These are phyloP conservation scores for Lachnum nothofagi DNA, from an alignment of 2,329 filamentous ascomycete genomes.

Conservation along the genomic window DNA sequence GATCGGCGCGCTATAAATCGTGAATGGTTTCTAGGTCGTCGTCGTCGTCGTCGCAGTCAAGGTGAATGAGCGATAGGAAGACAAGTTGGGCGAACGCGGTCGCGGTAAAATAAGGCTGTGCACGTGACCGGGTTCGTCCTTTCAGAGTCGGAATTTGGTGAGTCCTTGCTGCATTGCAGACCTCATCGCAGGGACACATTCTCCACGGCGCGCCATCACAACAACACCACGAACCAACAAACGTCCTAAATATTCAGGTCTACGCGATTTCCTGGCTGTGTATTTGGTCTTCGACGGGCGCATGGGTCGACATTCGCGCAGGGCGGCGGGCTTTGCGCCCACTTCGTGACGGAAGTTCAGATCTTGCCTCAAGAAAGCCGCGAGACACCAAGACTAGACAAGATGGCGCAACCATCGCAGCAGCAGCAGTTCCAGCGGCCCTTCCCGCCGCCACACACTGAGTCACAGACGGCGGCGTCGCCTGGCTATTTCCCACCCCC, in stretches of 20 bases:
- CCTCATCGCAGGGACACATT: background rate
- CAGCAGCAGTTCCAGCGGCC: constrained; percentile 40
- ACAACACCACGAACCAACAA: background rate
- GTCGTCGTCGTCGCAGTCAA: too few relatives aligned
- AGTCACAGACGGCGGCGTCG: constrained; percentile 54
- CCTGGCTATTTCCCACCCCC: constrained; percentile 56
- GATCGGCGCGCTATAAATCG: background rate
- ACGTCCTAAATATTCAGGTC: background rate
- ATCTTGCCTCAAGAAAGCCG: too few relatives aligned
- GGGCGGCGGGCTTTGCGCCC: constrained; percentile 31
- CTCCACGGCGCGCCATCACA: background rate
- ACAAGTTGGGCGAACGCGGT: too few relatives aligned
- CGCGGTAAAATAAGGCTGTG: too few relatives aligned
- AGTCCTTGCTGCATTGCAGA: background rate
- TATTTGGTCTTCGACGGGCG: constrained; percentile 6
- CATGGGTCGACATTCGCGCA: constrained; percentile 26
- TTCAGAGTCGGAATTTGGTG: too few relatives aligned
- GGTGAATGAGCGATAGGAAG: too few relatives aligned
- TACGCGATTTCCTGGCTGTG: background rate
- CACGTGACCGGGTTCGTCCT: too few relatives aligned
- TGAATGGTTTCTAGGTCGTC: too few relatives aligned
- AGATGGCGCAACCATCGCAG: constrained; percentile 34
- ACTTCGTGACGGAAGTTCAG: constrained; percentile 23
- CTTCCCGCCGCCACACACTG: constrained; percentile 59
- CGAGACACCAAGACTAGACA: constrained; percentile 4